Percentiles rank a stretch among this genome's conserved stretches.
Evolutionary conservation across 768 basidiomycete species (phyloP).

Genomic region (Leucosporidium yakuticum): DNA sequence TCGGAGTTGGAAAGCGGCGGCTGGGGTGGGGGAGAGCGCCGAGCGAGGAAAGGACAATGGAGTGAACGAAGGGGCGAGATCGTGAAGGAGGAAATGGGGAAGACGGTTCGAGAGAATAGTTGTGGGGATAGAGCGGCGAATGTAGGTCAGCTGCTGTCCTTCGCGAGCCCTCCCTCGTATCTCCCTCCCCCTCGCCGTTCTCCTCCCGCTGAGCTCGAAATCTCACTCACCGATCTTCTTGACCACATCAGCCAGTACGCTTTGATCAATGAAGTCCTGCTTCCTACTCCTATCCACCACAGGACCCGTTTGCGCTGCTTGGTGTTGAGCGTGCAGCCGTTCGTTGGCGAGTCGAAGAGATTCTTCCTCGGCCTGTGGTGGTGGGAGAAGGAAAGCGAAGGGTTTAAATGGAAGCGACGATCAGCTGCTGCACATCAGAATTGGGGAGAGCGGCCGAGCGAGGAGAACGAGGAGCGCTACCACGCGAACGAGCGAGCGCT

Average conservation of each 20-base stretch:
- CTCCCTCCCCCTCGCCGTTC: too few species aligned
- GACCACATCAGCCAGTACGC: conserved; percentile 61
- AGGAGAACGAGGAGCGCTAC: too few species aligned
- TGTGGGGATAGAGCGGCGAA: too few species aligned
- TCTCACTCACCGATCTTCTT: conserved; percentile 49
- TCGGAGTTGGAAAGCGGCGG: conserved; percentile 26
- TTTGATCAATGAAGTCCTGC: conserved; percentile 67
- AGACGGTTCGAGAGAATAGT: too few species aligned
- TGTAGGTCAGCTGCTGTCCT: too few species aligned
- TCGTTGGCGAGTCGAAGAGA: conserved; percentile 56
- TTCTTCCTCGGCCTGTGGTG: conserved; percentile 75
- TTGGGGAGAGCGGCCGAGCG: too few species aligned
- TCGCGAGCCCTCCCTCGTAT: too few species aligned
- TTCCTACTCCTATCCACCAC: conserved; percentile 74
- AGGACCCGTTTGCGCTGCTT: conserved; percentile 45
- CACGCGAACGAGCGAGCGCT: too few species aligned
- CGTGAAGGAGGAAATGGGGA: background rate
- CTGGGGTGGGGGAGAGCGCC: background rate
- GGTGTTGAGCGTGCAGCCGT: conserved; percentile 51
- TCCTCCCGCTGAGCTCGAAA: too few species aligned
- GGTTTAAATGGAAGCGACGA: too few species aligned
- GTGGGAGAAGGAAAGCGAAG: background rate
- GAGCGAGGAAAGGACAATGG: background rate
- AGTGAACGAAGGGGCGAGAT: background rate
- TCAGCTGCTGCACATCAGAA: background rate